Conservation (phyloP, 805 yeast species). For the Spathaspora sp. region DNA sequence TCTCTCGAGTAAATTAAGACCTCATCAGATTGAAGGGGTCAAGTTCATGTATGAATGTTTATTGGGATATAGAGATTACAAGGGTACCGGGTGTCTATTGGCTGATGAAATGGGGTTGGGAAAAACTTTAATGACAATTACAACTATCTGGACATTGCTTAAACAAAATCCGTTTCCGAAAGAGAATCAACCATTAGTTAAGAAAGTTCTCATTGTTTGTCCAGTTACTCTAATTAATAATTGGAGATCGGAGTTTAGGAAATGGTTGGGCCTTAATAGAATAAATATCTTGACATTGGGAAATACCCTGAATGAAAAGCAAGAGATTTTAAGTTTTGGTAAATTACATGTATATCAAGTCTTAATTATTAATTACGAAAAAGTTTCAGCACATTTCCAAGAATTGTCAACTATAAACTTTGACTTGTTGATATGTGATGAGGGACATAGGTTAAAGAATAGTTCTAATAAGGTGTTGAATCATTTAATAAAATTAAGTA, state of each 20-base stretch:
- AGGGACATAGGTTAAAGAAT: conserved; percentile 88
- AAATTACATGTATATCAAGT: conserved; percentile 76
- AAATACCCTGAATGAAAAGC: conserved; percentile 50
- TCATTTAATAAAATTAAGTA: conserved; percentile 51
- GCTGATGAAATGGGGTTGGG: conserved; percentile 97
- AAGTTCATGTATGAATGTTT: conserved; percentile 77
- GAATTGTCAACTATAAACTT: conserved; percentile 46
- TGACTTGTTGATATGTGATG: conserved; percentile 87
- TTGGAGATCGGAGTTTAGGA: conserved; percentile 84
- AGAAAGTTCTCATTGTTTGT: conserved; percentile 75
- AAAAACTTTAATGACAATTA: conserved; percentile 75
- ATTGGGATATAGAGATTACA: conserved; percentile 56
- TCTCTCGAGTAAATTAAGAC: conserved; percentile 53
- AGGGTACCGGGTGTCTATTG: conserved; percentile 67
- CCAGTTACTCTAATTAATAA: conserved; percentile 87
- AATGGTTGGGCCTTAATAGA: conserved; percentile 74
- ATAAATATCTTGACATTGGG: conserved; percentile 64
- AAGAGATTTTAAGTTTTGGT: conserved; percentile 57
- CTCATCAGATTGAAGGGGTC: conserved; percentile 87
- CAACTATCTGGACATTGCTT: conserved; percentile 78
- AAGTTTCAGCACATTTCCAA: conserved; percentile 51
- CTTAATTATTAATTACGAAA: conserved; percentile 84
- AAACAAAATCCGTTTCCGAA: conserved; percentile 52
- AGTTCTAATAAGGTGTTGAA: conserved; percentile 67
- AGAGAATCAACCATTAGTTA: conserved; percentile 33